phyloP scores from a whole-genome alignment of 2,329 filamentous ascomycete species.

The Xylariaceae sp. region DNA sequence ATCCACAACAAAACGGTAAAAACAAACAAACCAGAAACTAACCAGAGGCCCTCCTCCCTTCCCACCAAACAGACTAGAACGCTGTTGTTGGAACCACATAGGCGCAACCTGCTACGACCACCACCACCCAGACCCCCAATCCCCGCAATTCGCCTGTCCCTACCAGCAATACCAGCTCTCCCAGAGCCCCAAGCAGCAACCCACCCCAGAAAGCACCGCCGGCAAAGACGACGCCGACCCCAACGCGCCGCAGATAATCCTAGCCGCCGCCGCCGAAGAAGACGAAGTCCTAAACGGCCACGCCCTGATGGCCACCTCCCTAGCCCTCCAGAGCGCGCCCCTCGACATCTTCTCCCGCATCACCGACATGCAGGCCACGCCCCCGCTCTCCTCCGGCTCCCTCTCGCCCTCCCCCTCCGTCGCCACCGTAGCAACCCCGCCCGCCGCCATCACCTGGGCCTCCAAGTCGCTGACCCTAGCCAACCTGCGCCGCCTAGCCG shows the following conservation, averaged over 20 bases:
- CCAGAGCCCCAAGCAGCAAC: no score
- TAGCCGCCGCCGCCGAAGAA: no score
- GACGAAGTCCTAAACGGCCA: conserved; percentile 25
- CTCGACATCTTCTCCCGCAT: conserved; percentile 7
- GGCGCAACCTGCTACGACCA: conserved; percentile 36
- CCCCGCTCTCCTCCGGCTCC: neutral
- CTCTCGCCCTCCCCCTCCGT: neutral
- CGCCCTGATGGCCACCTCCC: conserved; percentile 29
- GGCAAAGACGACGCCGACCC: conserved; percentile 17
- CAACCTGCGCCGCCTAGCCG: conserved; percentile 43
- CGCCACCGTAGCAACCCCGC: conserved; percentile 5
- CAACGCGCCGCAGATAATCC: neutral
- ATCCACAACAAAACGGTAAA: no score
- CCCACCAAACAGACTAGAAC: conserved; percentile 41
- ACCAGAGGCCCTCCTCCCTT: no score
- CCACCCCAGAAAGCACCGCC: neutral
- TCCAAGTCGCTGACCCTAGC: conserved; percentile 40
- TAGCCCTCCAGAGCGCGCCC: conserved; percentile 27
- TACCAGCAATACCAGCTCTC: no score
- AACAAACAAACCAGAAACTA: no score
- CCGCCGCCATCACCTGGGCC: conserved; percentile 35
- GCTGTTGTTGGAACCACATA: conserved; percentile 51
- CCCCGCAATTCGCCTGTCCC: no score
- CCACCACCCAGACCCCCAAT: conserved; percentile 15
- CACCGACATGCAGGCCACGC: neutral